A percentile compares a stretch with the other conserved stretches of the same genome.
These are phyloP conservation scores for Lachancea dasiensis DNA, from an alignment of 805 yeast genomes.

Conservation along the genomic window DNA sequence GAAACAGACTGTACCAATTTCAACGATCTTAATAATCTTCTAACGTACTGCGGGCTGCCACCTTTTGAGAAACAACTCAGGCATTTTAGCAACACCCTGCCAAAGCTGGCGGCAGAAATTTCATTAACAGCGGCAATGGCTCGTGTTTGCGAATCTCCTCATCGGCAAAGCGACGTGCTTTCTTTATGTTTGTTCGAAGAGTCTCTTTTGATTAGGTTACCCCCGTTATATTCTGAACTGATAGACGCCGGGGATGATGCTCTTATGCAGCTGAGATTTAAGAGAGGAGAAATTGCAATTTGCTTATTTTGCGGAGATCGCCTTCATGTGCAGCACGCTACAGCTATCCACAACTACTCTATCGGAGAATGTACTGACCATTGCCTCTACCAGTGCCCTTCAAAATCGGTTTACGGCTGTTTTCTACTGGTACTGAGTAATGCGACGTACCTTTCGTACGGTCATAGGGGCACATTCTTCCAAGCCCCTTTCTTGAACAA, in stretches of 20 bases:
- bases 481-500: slow-evolving; percentile 79
- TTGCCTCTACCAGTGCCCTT: slow-evolving; percentile 48
- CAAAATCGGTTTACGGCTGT: slow-evolving; percentile 20
- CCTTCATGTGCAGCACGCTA: slow-evolving; percentile 58
- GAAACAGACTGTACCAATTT: neutral
- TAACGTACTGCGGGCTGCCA: slow-evolving; percentile 1
- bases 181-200: slow-evolving; percentile 38
- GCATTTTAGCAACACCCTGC: too few relatives aligned
- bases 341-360: slow-evolving; percentile 40
- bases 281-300: slow-evolving; percentile 63
- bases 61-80: neutral
- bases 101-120: too few relatives aligned
- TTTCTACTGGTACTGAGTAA: slow-evolving; percentile 25
- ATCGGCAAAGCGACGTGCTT: neutral
- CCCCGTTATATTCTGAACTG: slow-evolving; percentile 53
- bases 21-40: neutral
- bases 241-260: slow-evolving; percentile 40
- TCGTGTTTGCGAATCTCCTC: too few relatives aligned
- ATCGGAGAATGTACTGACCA: slow-evolving; percentile 82
- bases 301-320: slow-evolving; percentile 77
- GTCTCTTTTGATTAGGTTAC: slow-evolving; percentile 56
- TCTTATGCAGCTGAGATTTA: slow-evolving; percentile 35
- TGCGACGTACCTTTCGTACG: slow-evolving; percentile 46
- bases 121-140: too few relatives aligned
- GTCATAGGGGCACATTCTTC: slow-evolving; percentile 71